These are phyloP conservation scores for Tolypocladium tropicale DNA, from an alignment of 2,329 filamentous ascomycete species.

Conservation along the genomic window DNA sequence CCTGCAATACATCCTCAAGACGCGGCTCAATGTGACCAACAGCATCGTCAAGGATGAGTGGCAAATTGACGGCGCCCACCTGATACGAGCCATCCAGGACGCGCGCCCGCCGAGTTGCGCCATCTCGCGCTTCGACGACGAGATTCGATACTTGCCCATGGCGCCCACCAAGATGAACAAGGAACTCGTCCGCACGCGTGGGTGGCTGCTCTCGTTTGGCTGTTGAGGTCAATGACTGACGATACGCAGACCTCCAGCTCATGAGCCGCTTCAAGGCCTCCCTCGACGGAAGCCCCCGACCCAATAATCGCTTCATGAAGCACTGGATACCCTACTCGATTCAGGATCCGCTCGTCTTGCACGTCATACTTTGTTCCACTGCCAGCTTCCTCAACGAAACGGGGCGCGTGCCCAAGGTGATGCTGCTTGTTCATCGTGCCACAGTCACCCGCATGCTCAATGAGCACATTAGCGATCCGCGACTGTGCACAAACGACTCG, in stretches of 20 bases:
- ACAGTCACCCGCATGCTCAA: constrained; percentile 35
- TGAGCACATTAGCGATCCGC: constrained; percentile 28
- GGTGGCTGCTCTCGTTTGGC: constrained; percentile 3
- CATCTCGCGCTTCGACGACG: constrained; percentile 20
- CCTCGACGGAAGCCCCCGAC: constrained; percentile 36
- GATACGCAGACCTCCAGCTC: constrained; percentile 32
- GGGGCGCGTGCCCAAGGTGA: constrained; percentile 31
- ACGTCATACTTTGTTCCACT: constrained; percentile 39
- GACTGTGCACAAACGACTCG: constrained; percentile 29
- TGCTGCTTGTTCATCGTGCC: constrained; percentile 31
- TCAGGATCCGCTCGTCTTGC: constrained; percentile 37
- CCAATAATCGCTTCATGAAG: constrained; percentile 33
- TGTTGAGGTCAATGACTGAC: not conserved
- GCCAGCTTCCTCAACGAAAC: constrained; percentile 41
- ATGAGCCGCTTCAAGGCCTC: constrained; percentile 40
- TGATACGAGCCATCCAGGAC: constrained; percentile 13
- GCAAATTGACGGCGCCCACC: constrained; percentile 14
- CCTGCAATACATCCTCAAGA: constrained; percentile 17
- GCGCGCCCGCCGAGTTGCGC: constrained; percentile 8
- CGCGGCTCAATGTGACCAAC: constrained; percentile 17
- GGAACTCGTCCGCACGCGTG: constrained; percentile 39
- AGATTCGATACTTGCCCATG: constrained; percentile 30
- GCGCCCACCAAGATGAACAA: constrained; percentile 30
- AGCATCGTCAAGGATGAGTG: constrained; percentile 20
- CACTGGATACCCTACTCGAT: constrained; percentile 36